These are phyloP conservation scores for Antitrichia curtipendula DNA, from an alignment of 225 moss, liverwort and hornwort species.

Conservation along the genomic window DNA sequence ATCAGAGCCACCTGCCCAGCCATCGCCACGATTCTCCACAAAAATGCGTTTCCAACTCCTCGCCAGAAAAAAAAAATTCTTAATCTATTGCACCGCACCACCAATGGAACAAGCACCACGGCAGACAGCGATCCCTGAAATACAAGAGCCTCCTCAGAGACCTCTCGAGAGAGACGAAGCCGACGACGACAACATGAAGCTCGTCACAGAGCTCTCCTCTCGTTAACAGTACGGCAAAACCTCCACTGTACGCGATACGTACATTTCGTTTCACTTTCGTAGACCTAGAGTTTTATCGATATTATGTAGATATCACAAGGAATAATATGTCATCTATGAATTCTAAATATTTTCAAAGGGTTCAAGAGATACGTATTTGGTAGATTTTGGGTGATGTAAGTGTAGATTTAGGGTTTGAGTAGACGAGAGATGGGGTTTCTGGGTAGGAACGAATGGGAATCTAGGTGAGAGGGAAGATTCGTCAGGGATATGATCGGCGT, in stretches of 20 bases:
- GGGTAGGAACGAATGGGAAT: conserved; percentile 23
- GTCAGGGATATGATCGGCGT: neutral
- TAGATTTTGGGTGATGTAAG: neutral
- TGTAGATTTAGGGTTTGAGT: rapidly evolving
- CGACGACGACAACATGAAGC: neutral
- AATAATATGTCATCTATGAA: neutral
- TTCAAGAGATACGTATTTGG: rapidly evolving
- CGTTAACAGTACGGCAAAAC: neutral
- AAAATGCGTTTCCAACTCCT: neutral
- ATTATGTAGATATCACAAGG: neutral
- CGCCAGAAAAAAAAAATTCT: neutral
- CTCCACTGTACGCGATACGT: rapidly evolving
- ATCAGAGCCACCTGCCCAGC: conserved; percentile 35
- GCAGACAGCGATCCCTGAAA: neutral
- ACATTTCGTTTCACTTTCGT: neutral
- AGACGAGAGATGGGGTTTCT: neutral
- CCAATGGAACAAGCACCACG: neutral
- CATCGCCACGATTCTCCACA: neutral
- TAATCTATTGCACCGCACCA: neutral
- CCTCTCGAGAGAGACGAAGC: neutral
- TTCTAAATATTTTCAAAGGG: rapidly evolving
- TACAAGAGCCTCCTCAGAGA: neutral
- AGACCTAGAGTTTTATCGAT: neutral
- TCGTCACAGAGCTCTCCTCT: neutral
- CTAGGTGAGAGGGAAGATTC: neutral